Evolutionary conservation across 805 yeast genomes (phyloP).

Genomic region (Jamesozyma lodderae): DNA sequence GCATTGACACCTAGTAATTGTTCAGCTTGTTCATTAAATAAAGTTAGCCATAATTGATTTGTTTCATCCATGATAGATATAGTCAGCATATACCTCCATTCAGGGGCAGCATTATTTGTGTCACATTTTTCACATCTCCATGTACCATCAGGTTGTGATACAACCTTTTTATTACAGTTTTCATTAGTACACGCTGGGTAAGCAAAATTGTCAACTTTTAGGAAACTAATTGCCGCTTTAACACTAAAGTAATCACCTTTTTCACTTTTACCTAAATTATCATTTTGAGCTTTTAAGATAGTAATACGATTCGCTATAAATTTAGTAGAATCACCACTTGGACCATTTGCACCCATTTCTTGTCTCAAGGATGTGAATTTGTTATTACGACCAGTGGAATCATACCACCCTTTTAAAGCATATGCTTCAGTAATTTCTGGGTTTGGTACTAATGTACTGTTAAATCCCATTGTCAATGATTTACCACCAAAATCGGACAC

Average conservation of each 20-base stretch:
- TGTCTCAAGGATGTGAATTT: slow-evolving; percentile 52
- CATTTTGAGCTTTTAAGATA: slow-evolving; percentile 54
- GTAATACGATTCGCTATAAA: slow-evolving; percentile 52
- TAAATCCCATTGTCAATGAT: slow-evolving; percentile 67
- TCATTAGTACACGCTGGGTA: slow-evolving; percentile 83
- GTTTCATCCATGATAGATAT: slow-evolving; percentile 68
- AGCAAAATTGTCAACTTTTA: slow-evolving; percentile 67
- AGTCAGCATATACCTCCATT: slow-evolving; percentile 73
- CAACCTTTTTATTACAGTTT: slow-evolving; percentile 76
- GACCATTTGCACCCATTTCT: slow-evolving; percentile 35
- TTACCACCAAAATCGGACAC: slow-evolving; percentile 86
- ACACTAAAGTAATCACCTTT: slow-evolving; percentile 70
- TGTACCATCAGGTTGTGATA: slow-evolving; percentile 59
- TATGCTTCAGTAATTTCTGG: slow-evolving; percentile 89
- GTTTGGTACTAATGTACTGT: slow-evolving; percentile 65
- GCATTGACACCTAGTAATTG: slow-evolving; percentile 56
- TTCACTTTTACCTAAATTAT: slow-evolving; percentile 64
- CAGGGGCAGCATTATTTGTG: slow-evolving; percentile 55
- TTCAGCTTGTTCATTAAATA: slow-evolving; percentile 79
- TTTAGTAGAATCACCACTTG: slow-evolving; percentile 29
- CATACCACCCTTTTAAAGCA: slow-evolving; percentile 90
- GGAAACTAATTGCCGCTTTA: slow-evolving; percentile 64
- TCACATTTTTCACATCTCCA: slow-evolving; percentile 96
- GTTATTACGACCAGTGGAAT: slow-evolving; percentile 59
- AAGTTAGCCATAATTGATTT: slow-evolving; percentile 77